These are phyloP conservation scores for Candida morakotiae DNA, from an alignment of 805 yeast species.

Conservation along the genomic window DNA sequence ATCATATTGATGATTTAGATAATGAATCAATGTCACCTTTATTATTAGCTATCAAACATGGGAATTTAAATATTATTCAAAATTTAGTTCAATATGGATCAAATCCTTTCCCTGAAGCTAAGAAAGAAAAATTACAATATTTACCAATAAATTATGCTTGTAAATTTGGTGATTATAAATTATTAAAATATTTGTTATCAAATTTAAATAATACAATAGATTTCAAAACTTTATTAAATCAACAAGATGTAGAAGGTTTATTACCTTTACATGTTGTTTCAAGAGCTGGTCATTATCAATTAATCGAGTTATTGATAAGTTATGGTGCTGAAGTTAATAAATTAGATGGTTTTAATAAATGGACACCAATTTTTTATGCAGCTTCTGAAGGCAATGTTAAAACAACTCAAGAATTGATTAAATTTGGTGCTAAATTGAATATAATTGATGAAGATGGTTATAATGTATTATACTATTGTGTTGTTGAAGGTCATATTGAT, in stretches of 20 bases:
- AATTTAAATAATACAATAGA: slow-evolving; percentile 19
- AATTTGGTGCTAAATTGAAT: slow-evolving; percentile 65
- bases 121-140: slow-evolving; percentile 55
- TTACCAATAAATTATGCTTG: slow-evolving; percentile 85
- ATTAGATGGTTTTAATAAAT: slow-evolving; percentile 78
- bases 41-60: slow-evolving; percentile 69
- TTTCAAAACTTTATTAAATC: slow-evolving; percentile 30
- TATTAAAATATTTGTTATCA: slow-evolving; percentile 59
- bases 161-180: slow-evolving; percentile 70
- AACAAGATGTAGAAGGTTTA: slow-evolving; percentile 82
- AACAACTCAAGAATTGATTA: slow-evolving; percentile 67
- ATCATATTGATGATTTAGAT: slow-evolving; percentile 50
- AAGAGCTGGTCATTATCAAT: slow-evolving; percentile 68
- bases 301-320: slow-evolving; percentile 65
- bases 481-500: slow-evolving; percentile 90
- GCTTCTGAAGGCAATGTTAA: slow-evolving; percentile 76
- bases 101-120: slow-evolving; percentile 41
- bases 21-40: slow-evolving; percentile 81
- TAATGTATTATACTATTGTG: slow-evolving; percentile 82
- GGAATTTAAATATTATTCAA: slow-evolving; percentile 44
- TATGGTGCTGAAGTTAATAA: slow-evolving; percentile 73
- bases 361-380: slow-evolving; percentile 93
- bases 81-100: slow-evolving; percentile 31
- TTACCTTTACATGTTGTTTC: slow-evolving; percentile 87
- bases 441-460: slow-evolving; percentile 75